Evolutionary conservation across 2,329 filamentous ascomycete genomes (phyloP).

Genomic region (Allantophomopsis cytisporea): DNA sequence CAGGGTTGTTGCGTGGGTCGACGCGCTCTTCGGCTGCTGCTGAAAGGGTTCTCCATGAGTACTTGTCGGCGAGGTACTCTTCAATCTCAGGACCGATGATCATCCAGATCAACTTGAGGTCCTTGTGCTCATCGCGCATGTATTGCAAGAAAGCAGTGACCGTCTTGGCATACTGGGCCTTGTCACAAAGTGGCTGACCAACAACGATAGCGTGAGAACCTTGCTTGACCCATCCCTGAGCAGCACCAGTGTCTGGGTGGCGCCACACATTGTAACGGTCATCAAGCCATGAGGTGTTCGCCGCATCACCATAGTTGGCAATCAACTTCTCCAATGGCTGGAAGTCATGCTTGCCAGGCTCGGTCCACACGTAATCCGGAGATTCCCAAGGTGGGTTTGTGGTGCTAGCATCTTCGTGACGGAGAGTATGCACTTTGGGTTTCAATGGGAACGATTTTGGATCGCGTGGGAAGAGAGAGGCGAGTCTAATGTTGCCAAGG

Average conservation of each 20-base stretch:
- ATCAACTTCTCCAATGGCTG: constrained; percentile 78
- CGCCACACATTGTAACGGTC: constrained; percentile 82
- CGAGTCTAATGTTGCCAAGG: constrained; percentile 79
- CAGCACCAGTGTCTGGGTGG: constrained; percentile 65
- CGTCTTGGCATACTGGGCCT: constrained; percentile 60
- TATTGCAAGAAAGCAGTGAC: constrained; percentile 63
- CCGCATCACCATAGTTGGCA: constrained; percentile 89
- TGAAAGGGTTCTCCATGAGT: constrained; percentile 80
- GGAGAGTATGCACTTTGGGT: constrained; percentile 47
- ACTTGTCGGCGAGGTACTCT: constrained; percentile 63
- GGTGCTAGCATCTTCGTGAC: constrained; percentile 80
- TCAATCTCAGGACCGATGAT: constrained; percentile 71
- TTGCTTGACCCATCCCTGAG: constrained; percentile 69
- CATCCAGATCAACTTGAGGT: constrained; percentile 76
- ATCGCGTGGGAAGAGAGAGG: constrained; percentile 77
- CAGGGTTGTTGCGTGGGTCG: constrained; percentile 55
- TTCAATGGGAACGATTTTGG: constrained; percentile 72
- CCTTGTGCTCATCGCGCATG: constrained; percentile 55
- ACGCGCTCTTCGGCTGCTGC: constrained; percentile 84
- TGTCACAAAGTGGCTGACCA: constrained; percentile 77
- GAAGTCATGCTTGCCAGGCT: constrained; percentile 36
- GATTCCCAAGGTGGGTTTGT: constrained; percentile 50
- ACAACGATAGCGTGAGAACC: constrained; percentile 72
- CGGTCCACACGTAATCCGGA: constrained; percentile 23
- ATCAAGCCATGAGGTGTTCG: constrained; percentile 88